These are phyloP conservation scores for Leccinum longicurvipes DNA, from an alignment of 768 basidiomycete genomes.

Conservation along the genomic window DNA sequence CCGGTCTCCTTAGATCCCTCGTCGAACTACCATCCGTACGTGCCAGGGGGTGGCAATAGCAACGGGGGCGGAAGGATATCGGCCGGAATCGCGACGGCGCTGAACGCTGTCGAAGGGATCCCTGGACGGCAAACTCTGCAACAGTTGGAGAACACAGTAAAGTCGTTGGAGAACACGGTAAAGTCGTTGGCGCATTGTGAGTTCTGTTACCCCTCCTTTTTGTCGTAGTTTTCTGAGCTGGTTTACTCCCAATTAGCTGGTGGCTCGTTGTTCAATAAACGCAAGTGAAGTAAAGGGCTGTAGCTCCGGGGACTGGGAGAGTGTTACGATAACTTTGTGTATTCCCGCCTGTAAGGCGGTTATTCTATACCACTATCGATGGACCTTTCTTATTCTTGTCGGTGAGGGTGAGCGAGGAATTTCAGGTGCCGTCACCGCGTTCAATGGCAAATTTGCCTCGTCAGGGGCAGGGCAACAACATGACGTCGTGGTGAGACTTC, in stretches of 20 bases:
- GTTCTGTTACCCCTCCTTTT: conserved; percentile 25
- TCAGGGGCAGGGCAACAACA: too few species aligned
- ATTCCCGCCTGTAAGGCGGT: too few species aligned
- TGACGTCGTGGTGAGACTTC: too few species aligned
- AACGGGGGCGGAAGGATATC: conserved; percentile 1
- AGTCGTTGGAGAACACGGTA: conserved; percentile 40
- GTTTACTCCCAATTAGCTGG: neutral
- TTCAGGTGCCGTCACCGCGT: neutral
- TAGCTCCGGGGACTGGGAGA: neutral
- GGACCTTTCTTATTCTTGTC: neutral
- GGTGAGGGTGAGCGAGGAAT: neutral
- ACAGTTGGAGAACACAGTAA: conserved; percentile 48
- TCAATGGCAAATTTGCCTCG: neutral
- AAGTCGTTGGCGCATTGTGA: conserved; percentile 49
- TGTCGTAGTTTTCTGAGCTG: neutral
- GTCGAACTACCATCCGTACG: conserved; percentile 5
- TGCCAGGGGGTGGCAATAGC: neutral
- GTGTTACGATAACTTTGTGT: neutral
- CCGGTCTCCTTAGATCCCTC: neutral
- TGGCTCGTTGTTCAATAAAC: conserved; percentile 3
- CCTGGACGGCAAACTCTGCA: conserved; percentile 49
- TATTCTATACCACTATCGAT: neutral
- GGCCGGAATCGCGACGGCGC: conserved; percentile 35
- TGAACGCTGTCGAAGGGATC: conserved; percentile 52
- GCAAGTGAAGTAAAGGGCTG: neutral